phyloP scores from a whole-genome alignment of 768 basidiomycete genomes.

The Clavulina sp. region DNA sequence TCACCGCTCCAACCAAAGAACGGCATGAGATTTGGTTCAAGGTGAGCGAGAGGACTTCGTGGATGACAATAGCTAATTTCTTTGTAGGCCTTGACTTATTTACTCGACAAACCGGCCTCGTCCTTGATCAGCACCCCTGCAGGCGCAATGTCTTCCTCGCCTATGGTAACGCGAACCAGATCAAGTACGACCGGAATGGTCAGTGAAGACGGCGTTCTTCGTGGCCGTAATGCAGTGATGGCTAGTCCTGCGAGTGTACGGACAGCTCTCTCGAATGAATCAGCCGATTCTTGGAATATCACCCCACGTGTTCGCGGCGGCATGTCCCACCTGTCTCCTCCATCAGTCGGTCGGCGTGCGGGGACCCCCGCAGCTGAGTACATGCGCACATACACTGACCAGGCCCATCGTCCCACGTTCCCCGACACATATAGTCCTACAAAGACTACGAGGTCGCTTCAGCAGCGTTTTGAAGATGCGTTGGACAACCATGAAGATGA shows the following conservation, averaged over 20 bases:
- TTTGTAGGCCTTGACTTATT: conserved; percentile 71
- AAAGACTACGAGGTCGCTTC: conserved; percentile 31
- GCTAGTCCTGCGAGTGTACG: conserved; percentile 56
- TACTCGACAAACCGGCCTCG: conserved; percentile 53
- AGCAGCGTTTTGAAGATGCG: conserved; percentile 13
- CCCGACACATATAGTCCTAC: conserved; percentile 65
- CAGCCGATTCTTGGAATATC: conserved; percentile 49
- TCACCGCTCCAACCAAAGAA: conserved; percentile 91
- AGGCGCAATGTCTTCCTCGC: conserved; percentile 11
- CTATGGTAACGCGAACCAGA: background rate
- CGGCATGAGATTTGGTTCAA: conserved; percentile 94
- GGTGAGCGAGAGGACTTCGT: conserved; percentile 29
- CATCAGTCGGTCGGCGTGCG: conserved; percentile 66
- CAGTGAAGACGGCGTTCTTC: conserved; percentile 8
- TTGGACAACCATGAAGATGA: conserved; percentile 9
- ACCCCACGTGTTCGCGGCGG: conserved; percentile 65
- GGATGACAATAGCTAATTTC: conserved; percentile 3
- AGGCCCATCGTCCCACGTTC: conserved; percentile 37
- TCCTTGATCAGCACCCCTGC: conserved; percentile 15
- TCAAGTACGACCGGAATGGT: background rate
- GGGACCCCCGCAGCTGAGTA: conserved; percentile 90
- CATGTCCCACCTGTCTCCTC: conserved; percentile 58
- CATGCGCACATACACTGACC: conserved; percentile 19
- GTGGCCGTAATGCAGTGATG: conserved; percentile 2
- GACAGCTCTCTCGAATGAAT: conserved; percentile 28